These are phyloP conservation scores for Mycena olivaceomarginata DNA, from an alignment of 768 basidiomycete genomes.

Conservation along the genomic window DNA sequence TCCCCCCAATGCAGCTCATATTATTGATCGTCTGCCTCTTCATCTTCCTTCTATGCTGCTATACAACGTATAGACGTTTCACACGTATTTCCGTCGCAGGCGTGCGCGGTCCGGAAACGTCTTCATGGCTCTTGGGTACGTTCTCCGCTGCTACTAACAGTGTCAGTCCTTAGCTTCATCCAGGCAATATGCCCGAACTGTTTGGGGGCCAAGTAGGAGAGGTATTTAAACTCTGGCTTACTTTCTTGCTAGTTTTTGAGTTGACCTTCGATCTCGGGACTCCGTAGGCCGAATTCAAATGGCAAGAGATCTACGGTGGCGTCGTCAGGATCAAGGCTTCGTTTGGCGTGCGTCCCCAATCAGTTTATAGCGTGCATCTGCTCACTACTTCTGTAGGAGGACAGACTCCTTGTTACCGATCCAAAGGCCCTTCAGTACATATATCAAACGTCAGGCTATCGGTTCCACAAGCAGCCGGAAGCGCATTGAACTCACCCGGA, in stretches of 20 bases:
- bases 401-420: slow-evolving; percentile 67
- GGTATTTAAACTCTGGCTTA: slow-evolving; percentile 40
- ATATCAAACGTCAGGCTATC: slow-evolving; percentile 64
- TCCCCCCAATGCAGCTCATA: slow-evolving; percentile 38
- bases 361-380: slow-evolving; percentile 5
- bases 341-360: slow-evolving; percentile 56
- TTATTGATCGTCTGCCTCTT: slow-evolving; percentile 31
- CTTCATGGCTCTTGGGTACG: slow-evolving; percentile 62
- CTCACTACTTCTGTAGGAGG: slow-evolving; percentile 54
- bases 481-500: slow-evolving; percentile 59
- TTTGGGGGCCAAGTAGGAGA: slow-evolving; percentile 59
- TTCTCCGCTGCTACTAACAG: background rate
- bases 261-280: slow-evolving; percentile 31
- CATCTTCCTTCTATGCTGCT: slow-evolving; percentile 43
- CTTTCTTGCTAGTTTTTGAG: slow-evolving; percentile 32
- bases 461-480: slow-evolving; percentile 62
- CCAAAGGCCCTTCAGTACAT: slow-evolving; percentile 70
- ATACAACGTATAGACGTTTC: slow-evolving; percentile 54
- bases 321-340: slow-evolving; percentile 60
- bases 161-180: slow-evolving; percentile 1
- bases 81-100: slow-evolving; percentile 57
- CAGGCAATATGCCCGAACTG: slow-evolving; percentile 55
- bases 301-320: slow-evolving; percentile 66
- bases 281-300: slow-evolving; percentile 63
- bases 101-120: slow-evolving; percentile 59